These are phyloP conservation scores for Fragaria nilgerrensis DNA, from an alignment of 306 rosid species.

Conservation along the genomic window DNA sequence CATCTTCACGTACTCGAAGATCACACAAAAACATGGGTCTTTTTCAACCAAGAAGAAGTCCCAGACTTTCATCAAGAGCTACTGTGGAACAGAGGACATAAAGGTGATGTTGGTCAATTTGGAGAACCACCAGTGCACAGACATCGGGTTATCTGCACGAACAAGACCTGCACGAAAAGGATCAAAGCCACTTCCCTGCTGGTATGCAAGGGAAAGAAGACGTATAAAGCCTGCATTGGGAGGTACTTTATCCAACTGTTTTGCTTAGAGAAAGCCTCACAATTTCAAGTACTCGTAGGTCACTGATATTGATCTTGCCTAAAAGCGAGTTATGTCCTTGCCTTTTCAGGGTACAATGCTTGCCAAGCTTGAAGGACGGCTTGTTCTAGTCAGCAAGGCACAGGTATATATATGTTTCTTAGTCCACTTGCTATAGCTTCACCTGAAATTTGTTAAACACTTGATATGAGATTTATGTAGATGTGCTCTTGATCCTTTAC, in stretches of 20 bases:
- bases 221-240: slow-evolving; percentile 7
- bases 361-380: not conserved
- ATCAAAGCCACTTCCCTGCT: not conserved
- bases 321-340: not conserved
- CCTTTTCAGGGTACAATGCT: not conserved
- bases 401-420: slow-evolving; percentile 10
- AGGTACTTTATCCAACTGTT: slow-evolving; percentile 5
- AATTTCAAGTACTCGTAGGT: not conserved
- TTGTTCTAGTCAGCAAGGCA: not conserved
- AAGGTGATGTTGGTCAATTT: not conserved
- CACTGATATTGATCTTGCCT: not conserved
- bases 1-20: no score
- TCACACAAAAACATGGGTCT: not conserved
- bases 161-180: not conserved
- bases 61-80: not conserved
- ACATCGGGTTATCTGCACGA: not conserved
- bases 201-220: not conserved
- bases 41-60: not conserved
- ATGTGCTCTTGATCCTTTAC: not conserved
- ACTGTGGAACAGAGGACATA: not conserved
- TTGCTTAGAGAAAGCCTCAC: not conserved
- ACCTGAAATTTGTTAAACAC: not conserved
- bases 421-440: not conserved
- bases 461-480: not conserved
- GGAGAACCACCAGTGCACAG: not conserved